Evolutionary conservation across 192 early-diverging fungal species (phyloP), one percentile per base, ranked within the genome.

Genomic region (Backusella liffmaniae): DNA sequence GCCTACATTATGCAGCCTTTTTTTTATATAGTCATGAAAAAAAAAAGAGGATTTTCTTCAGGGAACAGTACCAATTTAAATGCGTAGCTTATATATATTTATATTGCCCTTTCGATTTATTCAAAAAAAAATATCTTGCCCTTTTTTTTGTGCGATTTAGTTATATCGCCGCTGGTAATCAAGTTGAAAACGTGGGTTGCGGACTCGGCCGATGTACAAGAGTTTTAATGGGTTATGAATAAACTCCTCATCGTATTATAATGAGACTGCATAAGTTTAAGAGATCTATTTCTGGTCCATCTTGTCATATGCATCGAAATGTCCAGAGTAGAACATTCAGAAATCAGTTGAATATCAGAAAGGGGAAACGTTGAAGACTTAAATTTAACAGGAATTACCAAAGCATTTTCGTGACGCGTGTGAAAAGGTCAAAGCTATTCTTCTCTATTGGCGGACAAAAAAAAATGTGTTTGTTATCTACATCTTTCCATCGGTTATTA

Each of bases 121-220:
- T 56, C 53, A 53, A 65, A 32, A 41, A 32, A 12, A 32, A 32
- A 35, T 67, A 10, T 35, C 15, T n/a, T 5, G 29, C n/a, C 18
- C n/a, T 32, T 68, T 23, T 68, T 18, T 68, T 68, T 37, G 34
- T 68, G 13, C 67, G 8, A 37, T 39, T 37, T 10, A 36, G 9
- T 68, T 68, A 2, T 68, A 68, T 39, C 67, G 67, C 67, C 67
- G 67, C 18, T 68, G 67, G 26, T 37, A 68, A 23, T 23, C 15
- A 68, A 21, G 36, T 8, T 59, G 21, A 68, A 68, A 68, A 68
- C 67, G 67, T 69, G 67, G 18, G 67, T 69, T 35, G 67, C 35
- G 67, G 67, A 69, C 67, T 69, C 37, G 37, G 21, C 67, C 67
- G 67, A 29, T 35, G 67, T 69, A 69, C 37, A 62, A 62, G 56